Percentiles rank a stretch among this genome's conserved stretches.
phyloP scores from a whole-genome alignment of 306 rosid genomes.

The Myrica gale region DNA sequence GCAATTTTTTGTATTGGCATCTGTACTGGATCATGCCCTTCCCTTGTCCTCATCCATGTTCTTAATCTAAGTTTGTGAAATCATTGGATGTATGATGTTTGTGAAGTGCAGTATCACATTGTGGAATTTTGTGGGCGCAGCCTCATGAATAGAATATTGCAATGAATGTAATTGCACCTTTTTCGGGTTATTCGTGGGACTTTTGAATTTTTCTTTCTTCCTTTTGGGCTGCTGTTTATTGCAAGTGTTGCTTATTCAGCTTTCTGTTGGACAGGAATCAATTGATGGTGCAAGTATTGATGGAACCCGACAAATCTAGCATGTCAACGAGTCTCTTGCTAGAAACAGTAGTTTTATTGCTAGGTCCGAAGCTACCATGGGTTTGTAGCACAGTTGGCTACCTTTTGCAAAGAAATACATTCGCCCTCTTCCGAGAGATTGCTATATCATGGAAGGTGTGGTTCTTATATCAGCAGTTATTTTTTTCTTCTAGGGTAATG shows the following conservation, averaged over 20 bases:
- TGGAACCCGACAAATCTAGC: conserved; percentile 47
- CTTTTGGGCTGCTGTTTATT: conserved; percentile 12
- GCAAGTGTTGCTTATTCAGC: conserved; percentile 35
- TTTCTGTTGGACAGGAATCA: conserved; percentile 54
- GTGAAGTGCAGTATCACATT: not conserved
- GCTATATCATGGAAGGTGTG: conserved; percentile 73
- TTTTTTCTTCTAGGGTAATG: conserved; percentile 9
- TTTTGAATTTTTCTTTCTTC: not conserved
- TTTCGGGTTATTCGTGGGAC: not conserved
- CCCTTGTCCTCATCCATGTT: not conserved
- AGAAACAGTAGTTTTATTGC: conserved; percentile 64
- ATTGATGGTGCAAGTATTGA: conserved; percentile 64
- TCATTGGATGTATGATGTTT: not conserved
- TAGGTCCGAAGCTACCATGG: conserved; percentile 82
- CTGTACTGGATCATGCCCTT: not conserved
- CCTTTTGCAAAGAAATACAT: conserved; percentile 68
- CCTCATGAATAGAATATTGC: not conserved
- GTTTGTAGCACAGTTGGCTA: conserved; percentile 66
- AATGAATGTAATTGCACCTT: not conserved
- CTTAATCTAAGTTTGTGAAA: not conserved
- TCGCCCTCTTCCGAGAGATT: conserved; percentile 64
- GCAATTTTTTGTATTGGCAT: not conserved
- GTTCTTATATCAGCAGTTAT: not conserved
- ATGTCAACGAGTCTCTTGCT: conserved; percentile 52
- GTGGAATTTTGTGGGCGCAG: not conserved